Evolutionary conservation across 2,329 filamentous ascomycete species (phyloP), one percentile per base, ranked within the genome.

Genomic region (Hymenoscyphus salicellus): DNA sequence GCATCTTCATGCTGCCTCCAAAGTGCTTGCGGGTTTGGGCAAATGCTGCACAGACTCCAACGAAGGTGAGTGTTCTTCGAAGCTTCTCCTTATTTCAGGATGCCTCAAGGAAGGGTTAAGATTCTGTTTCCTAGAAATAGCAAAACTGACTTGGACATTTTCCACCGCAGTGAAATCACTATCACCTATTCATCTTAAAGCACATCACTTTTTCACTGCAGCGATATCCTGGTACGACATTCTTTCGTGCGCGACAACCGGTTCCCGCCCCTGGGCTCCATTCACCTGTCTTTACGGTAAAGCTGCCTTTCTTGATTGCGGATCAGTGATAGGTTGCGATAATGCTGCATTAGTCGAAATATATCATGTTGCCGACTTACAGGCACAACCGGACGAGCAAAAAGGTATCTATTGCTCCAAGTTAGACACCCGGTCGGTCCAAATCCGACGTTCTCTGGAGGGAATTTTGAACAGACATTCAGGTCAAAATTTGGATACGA

Each of bases 1-100:
- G 62, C 83, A 85, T 69, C 79, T 84, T 32, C 78, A 79, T 66
- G 83, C 81, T 2, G 81, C 82, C 41, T 73, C 81, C 57, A 77
- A 78, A 20, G 76, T 85, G 52, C 82, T 84, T 20, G 76, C 58
- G 7, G 20, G 28, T 57, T 26, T 52, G 26, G 14, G 14, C 5
- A 61, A 52, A 23, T 23, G 11, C 8, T 52, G 58, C 38, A 11
- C 36, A 38, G 11, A 38, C 4, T 38, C 14, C 36, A 16, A 38
- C 14, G 36, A 38, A 38, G 14, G 36, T 38, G 14, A 14, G 36
- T 38, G 14, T 38, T 38, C 36, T 38, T 38, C 14, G 36, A 38
- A 14, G n/a, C 16, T 38, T 38, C 14, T 33, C 33, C 10, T 36
- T 8, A 6, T 36, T 36, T 36, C 11, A 11, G 8, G 33, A 14